phyloP scores from a whole-genome alignment of 225 moss, liverwort and hornwort species.

The Sphagnum tenellum region DNA sequence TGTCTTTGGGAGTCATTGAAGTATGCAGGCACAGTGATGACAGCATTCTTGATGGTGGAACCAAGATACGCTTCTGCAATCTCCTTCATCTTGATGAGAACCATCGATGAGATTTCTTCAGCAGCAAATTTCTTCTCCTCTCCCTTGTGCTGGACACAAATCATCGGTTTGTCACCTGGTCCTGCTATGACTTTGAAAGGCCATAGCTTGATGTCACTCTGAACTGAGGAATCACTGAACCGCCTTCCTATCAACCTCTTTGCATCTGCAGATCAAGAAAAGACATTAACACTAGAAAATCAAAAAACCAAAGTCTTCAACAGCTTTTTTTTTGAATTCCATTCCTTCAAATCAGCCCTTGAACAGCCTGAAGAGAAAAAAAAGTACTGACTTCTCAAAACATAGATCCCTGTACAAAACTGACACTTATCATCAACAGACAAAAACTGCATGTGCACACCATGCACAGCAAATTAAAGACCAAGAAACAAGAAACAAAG shows the following conservation, averaged over 20 bases:
- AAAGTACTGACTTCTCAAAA: too few species aligned
- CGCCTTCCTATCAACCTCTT: constrained; percentile 31
- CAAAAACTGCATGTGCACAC: too few species aligned
- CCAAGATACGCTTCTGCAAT: constrained; percentile 21
- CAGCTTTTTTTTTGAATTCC: too few species aligned
- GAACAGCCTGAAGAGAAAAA: too few species aligned
- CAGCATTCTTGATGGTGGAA: constrained; percentile 17
- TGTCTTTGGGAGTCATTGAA: constrained; percentile 34
- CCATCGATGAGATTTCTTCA: constrained; percentile 22
- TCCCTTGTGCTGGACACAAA: constrained; percentile 29
- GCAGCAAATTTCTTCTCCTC: constrained; percentile 31
- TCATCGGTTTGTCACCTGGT: constrained; percentile 31
- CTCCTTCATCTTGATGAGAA: constrained; percentile 25
- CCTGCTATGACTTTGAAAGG: constrained; percentile 22
- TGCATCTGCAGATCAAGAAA: constrained; percentile 8
- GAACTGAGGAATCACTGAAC: constrained; percentile 19
- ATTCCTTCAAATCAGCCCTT: too few species aligned
- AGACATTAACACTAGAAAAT: too few species aligned
- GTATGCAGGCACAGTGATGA: constrained; percentile 18
- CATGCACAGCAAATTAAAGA: too few species aligned
- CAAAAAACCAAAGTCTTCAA: too few species aligned
- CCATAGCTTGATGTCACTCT: constrained; percentile 25
- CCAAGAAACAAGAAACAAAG: too few species aligned
- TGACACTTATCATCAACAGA: too few species aligned
- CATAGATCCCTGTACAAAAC: too few species aligned